Evolutionary conservation across 257 asterid genomes (phyloP).

Genomic region (Linderniella brevidens): DNA sequence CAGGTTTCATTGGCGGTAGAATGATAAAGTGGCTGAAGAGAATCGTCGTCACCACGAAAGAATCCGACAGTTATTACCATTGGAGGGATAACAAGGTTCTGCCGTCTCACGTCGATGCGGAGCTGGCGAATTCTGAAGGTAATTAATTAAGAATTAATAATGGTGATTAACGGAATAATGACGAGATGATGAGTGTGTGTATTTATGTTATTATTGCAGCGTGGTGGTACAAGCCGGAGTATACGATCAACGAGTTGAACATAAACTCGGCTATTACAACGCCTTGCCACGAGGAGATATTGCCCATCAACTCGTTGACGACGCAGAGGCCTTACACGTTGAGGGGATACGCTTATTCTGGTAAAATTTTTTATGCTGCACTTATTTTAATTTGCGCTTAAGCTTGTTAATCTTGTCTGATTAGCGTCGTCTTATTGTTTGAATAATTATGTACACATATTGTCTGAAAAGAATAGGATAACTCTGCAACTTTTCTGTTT

Average conservation of each 20-base stretch:
- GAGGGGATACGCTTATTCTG: conserved; percentile 83
- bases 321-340: conserved; percentile 80
- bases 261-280: conserved; percentile 87
- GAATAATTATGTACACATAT: too few relatives aligned
- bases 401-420: too few relatives aligned
- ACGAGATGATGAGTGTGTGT: background rate
- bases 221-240: conserved; percentile 93
- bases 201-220: conserved; percentile 23
- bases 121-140: conserved; percentile 87
- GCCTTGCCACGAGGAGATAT: conserved; percentile 76
- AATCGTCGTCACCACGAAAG: conserved; percentile 47
- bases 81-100: conserved; percentile 61
- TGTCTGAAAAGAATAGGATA: too few relatives aligned
- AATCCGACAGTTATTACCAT: conserved; percentile 66
- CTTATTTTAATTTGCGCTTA: too few relatives aligned
- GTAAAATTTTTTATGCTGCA: conserved; percentile 12
- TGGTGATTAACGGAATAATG: background rate
- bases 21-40: conserved; percentile 93
- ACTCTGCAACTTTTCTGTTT: too few relatives aligned
- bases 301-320: conserved; percentile 76
- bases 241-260: conserved; percentile 77
- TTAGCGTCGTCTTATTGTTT: too few relatives aligned
- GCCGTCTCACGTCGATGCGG: conserved; percentile 86
- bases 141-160: background rate
- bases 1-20: conserved; percentile 87